Conservation (phyloP, 176 grass and related monocot species). For the Cenchrus purpureus region DNA sequence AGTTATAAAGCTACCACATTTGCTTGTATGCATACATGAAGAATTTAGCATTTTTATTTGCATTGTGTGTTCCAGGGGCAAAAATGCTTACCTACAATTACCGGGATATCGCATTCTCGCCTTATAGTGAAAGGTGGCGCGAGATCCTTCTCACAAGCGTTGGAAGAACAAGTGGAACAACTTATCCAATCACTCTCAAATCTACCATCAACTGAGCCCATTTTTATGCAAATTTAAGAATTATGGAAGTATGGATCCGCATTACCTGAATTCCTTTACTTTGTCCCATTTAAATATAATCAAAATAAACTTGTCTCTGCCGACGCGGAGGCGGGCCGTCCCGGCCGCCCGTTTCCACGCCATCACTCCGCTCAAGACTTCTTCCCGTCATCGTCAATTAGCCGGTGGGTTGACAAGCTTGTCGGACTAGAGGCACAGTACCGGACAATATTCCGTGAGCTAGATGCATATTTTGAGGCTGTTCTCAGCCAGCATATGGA, state of each 20-base stretch:
- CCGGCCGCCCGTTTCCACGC: too few species aligned
- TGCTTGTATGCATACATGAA: too few species aligned
- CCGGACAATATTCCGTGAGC: not conserved
- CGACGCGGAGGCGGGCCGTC: too few species aligned
- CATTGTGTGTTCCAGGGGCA: not conserved
- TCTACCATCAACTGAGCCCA: not conserved
- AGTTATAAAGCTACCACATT: too few species aligned
- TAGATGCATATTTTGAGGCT: constrained; percentile 31
- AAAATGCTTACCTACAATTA: constrained; percentile 18
- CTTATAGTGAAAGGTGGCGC: constrained; percentile 15
- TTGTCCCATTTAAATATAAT: too few species aligned
- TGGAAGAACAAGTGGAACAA: constrained; percentile 9
- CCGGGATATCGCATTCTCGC: constrained; percentile 32
- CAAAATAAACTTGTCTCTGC: too few species aligned
- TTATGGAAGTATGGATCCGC: too few species aligned
- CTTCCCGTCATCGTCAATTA: not conserved
- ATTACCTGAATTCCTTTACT: too few species aligned
- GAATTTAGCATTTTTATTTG: too few species aligned
- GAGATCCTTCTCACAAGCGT: not conserved
- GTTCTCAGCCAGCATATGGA: constrained; percentile 24
- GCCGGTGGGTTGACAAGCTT: constrained; percentile 3
- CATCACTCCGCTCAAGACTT: constrained; percentile 10
- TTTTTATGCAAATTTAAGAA: too few species aligned
- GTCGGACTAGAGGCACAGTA: not conserved
- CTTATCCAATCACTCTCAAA: constrained; percentile 22